Percentiles rank a stretch among this genome's conserved stretches.
These are phyloP conservation scores for Bacidia gigantensis DNA, from an alignment of 495 filamentous ascomycete species.

Conservation along the genomic window DNA sequence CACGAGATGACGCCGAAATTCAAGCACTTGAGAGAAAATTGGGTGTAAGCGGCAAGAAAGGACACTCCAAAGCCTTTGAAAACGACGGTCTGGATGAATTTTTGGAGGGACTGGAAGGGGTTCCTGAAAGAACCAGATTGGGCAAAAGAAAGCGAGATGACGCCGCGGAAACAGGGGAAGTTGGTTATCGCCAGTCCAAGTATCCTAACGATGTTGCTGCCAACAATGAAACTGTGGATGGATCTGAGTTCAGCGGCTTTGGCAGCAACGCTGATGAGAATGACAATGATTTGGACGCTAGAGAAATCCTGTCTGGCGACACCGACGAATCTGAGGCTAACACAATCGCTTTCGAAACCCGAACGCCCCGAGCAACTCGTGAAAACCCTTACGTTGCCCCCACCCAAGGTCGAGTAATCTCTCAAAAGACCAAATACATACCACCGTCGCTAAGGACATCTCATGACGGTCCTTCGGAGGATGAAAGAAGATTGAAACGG, in stretches of 20 bases:
- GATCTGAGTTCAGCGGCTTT: slow-evolving; percentile 15
- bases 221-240: slow-evolving; percentile 22
- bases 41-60: slow-evolving; percentile 68
- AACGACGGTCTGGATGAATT: slow-evolving; percentile 78
- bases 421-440: slow-evolving; percentile 54
- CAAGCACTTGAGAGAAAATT: slow-evolving; percentile 78
- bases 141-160: slow-evolving; percentile 40
- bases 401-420: slow-evolving; percentile 19
- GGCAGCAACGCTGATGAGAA: slow-evolving; percentile 22
- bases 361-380: slow-evolving; percentile 4
- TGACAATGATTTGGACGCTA: slow-evolving; percentile 10
- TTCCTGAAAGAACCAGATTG: slow-evolving; percentile 22
- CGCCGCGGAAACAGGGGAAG: slow-evolving; percentile 41
- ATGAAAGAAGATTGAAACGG: slow-evolving; percentile 53
- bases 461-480: slow-evolving; percentile 48
- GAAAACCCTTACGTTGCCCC: slow-evolving; percentile 57
- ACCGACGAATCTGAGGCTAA: background rate
- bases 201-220: slow-evolving; percentile 15
- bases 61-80: slow-evolving; percentile 56
- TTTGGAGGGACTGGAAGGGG: slow-evolving; percentile 53
- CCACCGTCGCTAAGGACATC: slow-evolving; percentile 69
- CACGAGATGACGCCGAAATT: slow-evolving; percentile 74
- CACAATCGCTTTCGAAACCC: background rate
- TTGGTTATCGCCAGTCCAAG: background rate
- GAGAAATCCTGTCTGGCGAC: background rate